Evolutionary conservation across 306 rosid species (phyloP).

Genomic region (Myrica gale): DNA sequence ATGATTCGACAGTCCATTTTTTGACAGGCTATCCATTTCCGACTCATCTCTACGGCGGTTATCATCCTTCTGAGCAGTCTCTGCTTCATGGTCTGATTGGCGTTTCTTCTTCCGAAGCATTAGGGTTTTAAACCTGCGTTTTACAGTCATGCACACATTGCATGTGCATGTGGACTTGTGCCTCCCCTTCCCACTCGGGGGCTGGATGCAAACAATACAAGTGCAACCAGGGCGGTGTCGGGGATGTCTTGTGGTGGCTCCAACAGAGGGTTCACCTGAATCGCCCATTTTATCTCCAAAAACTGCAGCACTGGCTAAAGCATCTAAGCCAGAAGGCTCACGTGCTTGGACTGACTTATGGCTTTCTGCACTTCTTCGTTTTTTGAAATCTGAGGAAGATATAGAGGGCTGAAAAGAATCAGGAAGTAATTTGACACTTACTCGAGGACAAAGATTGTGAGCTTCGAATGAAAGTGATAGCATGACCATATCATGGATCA

Average conservation of each 20-base stretch:
- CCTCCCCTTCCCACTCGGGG: constrained; percentile 95
- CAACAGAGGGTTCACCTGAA: constrained; percentile 52
- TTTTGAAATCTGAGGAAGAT: constrained; percentile 57
- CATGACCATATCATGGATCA: neutral
- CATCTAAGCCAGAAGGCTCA: constrained; percentile 80
- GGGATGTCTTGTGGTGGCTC: constrained; percentile 88
- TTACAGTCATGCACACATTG: constrained; percentile 88
- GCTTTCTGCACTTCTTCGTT: constrained; percentile 47
- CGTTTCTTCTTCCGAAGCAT: constrained; percentile 87
- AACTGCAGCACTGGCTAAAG: constrained; percentile 88
- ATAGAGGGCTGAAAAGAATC: constrained; percentile 15
- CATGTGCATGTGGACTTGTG: constrained; percentile 85
- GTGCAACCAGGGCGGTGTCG: constrained; percentile 92
- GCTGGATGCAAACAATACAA: constrained; percentile 94
- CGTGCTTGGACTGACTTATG: constrained; percentile 44
- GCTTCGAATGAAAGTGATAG: neutral
- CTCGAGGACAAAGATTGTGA: constrained; percentile 10
- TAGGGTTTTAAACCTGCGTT: constrained; percentile 90
- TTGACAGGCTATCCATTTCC: constrained; percentile 38
- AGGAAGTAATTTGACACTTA: constrained; percentile 16
- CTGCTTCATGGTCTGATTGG: constrained; percentile 63
- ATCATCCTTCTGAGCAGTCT: constrained; percentile 36
- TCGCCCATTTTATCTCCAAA: constrained; percentile 65
- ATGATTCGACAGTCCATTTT: constrained; percentile 28
- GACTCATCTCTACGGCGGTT: constrained; percentile 31